Percentiles rank a stretch among this genome's conserved stretches.
phyloP scores from a whole-genome alignment of 257 asterid species.

The Fraxinus anomala region DNA sequence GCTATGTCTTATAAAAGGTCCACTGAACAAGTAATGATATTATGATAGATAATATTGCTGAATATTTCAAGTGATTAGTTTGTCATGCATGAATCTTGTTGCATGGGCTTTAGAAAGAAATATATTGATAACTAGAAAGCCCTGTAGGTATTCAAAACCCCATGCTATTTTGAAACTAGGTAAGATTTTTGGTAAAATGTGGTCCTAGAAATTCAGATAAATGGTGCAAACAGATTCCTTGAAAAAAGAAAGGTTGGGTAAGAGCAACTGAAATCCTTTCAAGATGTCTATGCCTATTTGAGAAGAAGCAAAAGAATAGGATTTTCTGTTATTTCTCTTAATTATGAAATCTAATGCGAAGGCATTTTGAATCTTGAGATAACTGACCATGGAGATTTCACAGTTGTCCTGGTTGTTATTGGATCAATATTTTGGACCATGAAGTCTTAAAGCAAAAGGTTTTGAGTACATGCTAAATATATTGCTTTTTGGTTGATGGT shows the following conservation, averaged over 20 bases:
- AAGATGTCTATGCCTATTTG: neutral
- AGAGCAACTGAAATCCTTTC: neutral
- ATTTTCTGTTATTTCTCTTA: neutral
- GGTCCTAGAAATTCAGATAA: neutral
- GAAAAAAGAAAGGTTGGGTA: neutral
- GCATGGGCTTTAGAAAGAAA: neutral
- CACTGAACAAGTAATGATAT: neutral
- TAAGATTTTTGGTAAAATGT: neutral
- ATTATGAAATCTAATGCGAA: neutral
- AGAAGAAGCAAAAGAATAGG: neutral
- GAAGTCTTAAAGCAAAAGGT: neutral
- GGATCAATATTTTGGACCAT: neutral
- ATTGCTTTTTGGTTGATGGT: neutral
- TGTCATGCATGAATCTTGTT: slow-evolving; percentile 6
- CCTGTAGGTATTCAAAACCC: neutral
- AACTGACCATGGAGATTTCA: neutral
- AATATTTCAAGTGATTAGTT: slow-evolving; percentile 3
- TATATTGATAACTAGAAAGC: neutral
- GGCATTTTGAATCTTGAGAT: neutral
- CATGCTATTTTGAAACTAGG: neutral
- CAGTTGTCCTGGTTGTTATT: neutral
- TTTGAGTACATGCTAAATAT: neutral
- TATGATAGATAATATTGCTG: neutral
- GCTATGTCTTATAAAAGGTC: neutral
- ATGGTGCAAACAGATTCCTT: neutral